Evolutionary conservation across 129 eudicot genomes (phyloP), one percentile per base, ranked within the genome.

Genomic region (Flaveria ramosissima): DNA sequence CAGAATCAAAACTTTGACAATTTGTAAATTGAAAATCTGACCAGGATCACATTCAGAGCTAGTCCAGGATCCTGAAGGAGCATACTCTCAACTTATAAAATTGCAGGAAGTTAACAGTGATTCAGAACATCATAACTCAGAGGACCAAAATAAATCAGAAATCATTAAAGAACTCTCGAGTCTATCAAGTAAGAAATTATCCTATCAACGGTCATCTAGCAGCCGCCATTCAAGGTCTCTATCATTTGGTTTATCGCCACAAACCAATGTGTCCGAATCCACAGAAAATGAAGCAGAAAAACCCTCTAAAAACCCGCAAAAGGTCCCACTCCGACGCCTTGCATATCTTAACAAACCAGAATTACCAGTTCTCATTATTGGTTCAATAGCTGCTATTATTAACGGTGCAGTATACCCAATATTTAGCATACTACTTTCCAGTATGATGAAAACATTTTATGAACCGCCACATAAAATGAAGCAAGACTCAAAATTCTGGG

Each of bases 291-390:
- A 71, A 51, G 7, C 24, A 1, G 52, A 7, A 1, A 81, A 76
- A 81, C 79, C 14, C 14, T 32, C 75, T 62, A 84, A 85, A 17
- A 88, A 90, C 73, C 87, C 89, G 16, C 63, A 72, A 71, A 84
- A 85, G 15, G 91, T 93, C 73, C 87, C 92, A 23, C 63, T 93
- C 1, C 82, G 86, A 3, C 88, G 95, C 26, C 90, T 93, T 27
- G 91, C 88, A 64, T 73, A 63, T 82, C 95, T 90, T n/a, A 93
- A 93, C 85, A 93, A 93, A 76, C 97, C 98, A 7, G 98, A 93
- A 75, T 74, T 85, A 30, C 98, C 95, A n/a, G 82, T 85, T 12
- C 85, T 93, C 48, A 39, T 88, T 13, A 7, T 69, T 8, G 98
- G 96, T 71, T 11, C 90, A 2, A 41, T 93, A 68, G 72, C 91